Evolutionary conservation across 1,139 yeast species (phyloP).

Genomic region (Kodamaea sp.): DNA sequence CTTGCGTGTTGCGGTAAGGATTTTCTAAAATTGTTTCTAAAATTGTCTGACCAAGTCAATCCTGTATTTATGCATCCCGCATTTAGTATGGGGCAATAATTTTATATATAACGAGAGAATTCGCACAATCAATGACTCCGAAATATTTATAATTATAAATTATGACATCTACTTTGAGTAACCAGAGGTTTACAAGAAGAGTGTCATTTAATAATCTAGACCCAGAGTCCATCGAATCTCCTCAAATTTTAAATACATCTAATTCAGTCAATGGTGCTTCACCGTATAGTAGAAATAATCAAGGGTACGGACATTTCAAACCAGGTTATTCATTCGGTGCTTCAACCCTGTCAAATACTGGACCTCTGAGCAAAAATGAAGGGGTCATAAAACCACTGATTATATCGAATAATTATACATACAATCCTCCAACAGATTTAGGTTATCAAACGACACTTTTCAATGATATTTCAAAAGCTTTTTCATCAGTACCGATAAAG

Average conservation of each 20-base stretch:
- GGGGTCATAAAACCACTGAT: not conserved
- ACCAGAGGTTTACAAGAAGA: constrained; percentile 27
- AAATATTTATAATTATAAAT: no score
- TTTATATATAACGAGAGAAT: no score
- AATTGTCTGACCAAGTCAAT: no score
- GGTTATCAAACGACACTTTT: constrained; percentile 15
- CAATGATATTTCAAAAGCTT: constrained; percentile 16
- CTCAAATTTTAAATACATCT: no score
- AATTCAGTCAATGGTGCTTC: not conserved
- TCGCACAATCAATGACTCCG: no score
- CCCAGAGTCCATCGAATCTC: constrained; percentile 22
- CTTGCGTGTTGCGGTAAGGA: no score
- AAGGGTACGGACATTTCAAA: constrained; percentile 3
- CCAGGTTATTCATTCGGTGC: constrained; percentile 6
- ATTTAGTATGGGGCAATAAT: no score
- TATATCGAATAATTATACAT: not conserved
- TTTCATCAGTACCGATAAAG: constrained; percentile 12
- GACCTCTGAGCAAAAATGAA: not conserved
- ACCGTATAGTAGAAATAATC: not conserved
- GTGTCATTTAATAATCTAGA: constrained; percentile 45
- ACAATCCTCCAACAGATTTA: constrained; percentile 10
- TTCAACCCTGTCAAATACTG: not conserved
- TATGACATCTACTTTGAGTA: constrained; percentile 6
- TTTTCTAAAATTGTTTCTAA: no score
- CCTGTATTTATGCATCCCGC: no score